Evolutionary conservation across 164 flowering plant genomes (phyloP).

Genomic region (Liriodendron chinense): DNA sequence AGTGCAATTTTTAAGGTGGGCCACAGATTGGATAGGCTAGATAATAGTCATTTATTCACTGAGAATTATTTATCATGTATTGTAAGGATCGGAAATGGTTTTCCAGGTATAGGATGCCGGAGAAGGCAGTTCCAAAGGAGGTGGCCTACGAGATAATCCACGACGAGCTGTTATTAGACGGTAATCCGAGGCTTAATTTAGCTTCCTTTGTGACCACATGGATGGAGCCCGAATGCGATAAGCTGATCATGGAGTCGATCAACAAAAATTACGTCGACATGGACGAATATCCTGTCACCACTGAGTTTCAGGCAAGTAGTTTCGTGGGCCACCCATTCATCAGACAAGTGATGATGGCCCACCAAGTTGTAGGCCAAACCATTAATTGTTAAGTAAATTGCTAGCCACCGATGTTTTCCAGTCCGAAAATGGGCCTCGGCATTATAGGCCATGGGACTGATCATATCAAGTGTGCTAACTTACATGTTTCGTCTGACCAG

Average conservation of each 20-base stretch:
- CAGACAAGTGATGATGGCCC: no score
- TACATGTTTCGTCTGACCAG: constrained; percentile 6
- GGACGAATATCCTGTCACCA: constrained; percentile 37
- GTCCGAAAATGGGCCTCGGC: no score
- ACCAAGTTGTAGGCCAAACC: neutral
- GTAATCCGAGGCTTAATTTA: constrained; percentile 32
- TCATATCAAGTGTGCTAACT: no score
- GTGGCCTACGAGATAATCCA: constrained; percentile 31
- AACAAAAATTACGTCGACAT: constrained; percentile 36
- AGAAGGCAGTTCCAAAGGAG: constrained; percentile 26
- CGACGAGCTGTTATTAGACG: constrained; percentile 30
- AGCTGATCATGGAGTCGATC: constrained; percentile 24
- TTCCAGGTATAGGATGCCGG: constrained; percentile 23
- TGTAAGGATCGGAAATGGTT: neutral
- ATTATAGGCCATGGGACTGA: no score
- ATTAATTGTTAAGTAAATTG: no score
- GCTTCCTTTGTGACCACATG: constrained; percentile 36
- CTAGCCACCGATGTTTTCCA: no score
- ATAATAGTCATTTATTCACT: no score
- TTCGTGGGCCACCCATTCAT: no score
- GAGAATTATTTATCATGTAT: neutral
- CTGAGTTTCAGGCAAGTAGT: constrained; percentile 26
- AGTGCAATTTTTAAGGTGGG: no score
- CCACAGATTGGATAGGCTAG: no score
- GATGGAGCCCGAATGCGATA: constrained; percentile 39